Evolutionary conservation across 78 protist genomes (phyloP).

Genomic region (Trichosphaerium sp.): DNA sequence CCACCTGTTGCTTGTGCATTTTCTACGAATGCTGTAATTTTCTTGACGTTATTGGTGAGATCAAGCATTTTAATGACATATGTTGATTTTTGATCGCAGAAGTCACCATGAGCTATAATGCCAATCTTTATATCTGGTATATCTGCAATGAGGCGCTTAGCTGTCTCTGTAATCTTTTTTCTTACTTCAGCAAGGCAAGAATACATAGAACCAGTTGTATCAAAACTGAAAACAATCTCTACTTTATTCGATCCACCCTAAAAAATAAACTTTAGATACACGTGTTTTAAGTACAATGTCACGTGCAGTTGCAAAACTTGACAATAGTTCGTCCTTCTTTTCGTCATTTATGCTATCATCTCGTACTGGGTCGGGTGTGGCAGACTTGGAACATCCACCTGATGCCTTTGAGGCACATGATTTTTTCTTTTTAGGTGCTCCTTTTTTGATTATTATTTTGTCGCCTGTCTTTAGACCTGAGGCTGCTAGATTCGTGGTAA

Average conservation of each 20-base stretch:
- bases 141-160: slow-evolving; percentile 38
- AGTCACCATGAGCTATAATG: slow-evolving; percentile 53
- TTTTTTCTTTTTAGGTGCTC: background rate
- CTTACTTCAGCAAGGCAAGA: slow-evolving; percentile 18
- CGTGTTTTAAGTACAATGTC: no score
- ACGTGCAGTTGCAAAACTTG: no score
- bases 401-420: background rate
- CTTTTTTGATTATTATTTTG: background rate
- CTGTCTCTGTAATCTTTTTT: slow-evolving; percentile 18
- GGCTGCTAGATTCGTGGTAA: background rate
- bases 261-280: no score
- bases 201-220: slow-evolving; percentile 39
- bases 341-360: background rate
- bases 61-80: slow-evolving; percentile 14
- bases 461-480: background rate
- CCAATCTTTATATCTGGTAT: slow-evolving; percentile 41
- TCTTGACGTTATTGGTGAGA: slow-evolving; percentile 1
- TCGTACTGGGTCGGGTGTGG: background rate
- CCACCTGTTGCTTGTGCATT: slow-evolving; percentile 31
- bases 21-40: slow-evolving; percentile 11
- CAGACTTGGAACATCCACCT: background rate
- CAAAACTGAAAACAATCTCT: slow-evolving; percentile 50
- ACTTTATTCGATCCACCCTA: slow-evolving; percentile 24
- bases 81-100: slow-evolving; percentile 22
- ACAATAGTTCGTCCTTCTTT: no score